Conservation (phyloP, 352 stramenopile genomes). For the Phytophthora constricta region DNA sequence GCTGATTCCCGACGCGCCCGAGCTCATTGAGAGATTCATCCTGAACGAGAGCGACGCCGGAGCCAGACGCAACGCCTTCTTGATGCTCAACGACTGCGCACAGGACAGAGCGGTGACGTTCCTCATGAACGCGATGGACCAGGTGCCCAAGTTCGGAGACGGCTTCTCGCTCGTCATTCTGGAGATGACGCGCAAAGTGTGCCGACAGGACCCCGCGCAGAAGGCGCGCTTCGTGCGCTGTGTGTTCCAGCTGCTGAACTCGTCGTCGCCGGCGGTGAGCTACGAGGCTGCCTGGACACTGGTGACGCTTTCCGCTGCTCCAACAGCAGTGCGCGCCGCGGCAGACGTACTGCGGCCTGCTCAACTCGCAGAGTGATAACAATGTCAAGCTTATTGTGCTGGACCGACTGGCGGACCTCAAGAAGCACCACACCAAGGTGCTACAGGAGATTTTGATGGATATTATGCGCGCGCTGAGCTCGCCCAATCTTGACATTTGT, state of each 20-base stretch:
- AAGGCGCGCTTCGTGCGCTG: slow-evolving; percentile 99
- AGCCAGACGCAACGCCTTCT: slow-evolving; percentile 97
- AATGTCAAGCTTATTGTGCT: slow-evolving; percentile 99
- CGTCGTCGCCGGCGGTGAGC: slow-evolving; percentile 89
- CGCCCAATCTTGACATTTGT: slow-evolving; percentile 98
- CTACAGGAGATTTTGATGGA: slow-evolving; percentile 99
- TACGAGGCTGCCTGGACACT: slow-evolving; percentile 99
- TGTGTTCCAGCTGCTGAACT: slow-evolving; percentile 98
- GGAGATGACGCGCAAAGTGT: slow-evolving; percentile 98
- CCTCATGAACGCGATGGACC: slow-evolving; percentile 96
- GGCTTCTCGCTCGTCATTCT: slow-evolving; percentile 99
- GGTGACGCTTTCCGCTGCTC: slow-evolving; percentile 97
- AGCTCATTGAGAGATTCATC: slow-evolving; percentile 97
- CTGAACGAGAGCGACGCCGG: slow-evolving; percentile 94
- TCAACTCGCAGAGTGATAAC: slow-evolving; percentile 99
- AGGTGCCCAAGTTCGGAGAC: slow-evolving; percentile 95
- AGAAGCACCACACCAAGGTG: slow-evolving; percentile 97
- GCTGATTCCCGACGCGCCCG: slow-evolving; percentile 97
- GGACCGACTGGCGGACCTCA: slow-evolving; percentile 97
- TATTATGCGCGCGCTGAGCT: slow-evolving; percentile 97
- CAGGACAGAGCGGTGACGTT: slow-evolving; percentile 98
- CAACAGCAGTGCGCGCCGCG: slow-evolving; percentile 97
- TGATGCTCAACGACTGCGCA: slow-evolving; percentile 99
- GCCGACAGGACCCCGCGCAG: slow-evolving; percentile 96
- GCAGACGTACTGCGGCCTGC: slow-evolving; percentile 97